Evolutionary conservation across 2,329 filamentous ascomycete species (phyloP).

Genomic region (Monosporascus sp.): DNA sequence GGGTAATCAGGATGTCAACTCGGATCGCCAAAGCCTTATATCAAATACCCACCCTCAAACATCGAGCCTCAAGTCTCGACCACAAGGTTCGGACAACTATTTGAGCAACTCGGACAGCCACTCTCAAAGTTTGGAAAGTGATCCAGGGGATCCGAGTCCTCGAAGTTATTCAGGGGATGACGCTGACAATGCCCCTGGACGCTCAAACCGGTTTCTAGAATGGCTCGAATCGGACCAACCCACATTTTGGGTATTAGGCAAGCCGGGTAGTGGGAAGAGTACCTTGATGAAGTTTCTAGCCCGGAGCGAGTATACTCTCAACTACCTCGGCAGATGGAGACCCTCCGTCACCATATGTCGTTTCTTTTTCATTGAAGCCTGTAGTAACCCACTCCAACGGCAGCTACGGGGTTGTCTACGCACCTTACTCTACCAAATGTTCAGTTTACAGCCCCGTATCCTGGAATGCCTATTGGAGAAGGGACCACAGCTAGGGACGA

Average conservation of each 20-base stretch:
- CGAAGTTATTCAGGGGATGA: too few relatives aligned
- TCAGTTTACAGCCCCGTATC: not conserved
- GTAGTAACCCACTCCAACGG: slow-evolving; percentile 5
- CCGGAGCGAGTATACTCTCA: not conserved
- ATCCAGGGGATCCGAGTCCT: too few relatives aligned
- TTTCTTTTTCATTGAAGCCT: slow-evolving; percentile 9
- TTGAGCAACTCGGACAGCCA: not conserved
- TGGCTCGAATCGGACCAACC: slow-evolving; percentile 7
- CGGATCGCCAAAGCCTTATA: too few relatives aligned
- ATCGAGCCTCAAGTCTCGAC: too few relatives aligned
- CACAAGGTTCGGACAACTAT: too few relatives aligned
- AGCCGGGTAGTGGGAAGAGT: slow-evolving; percentile 15
- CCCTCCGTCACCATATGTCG: slow-evolving; percentile 1
- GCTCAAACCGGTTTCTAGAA: not conserved
- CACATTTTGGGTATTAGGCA: slow-evolving; percentile 15
- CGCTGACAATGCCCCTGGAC: not conserved
- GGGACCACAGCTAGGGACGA: not conserved
- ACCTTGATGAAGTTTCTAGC: slow-evolving; percentile 10
- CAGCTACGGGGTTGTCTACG: slow-evolving; percentile 7
- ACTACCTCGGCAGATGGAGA: slow-evolving; percentile 1
- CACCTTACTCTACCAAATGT: slow-evolving; percentile 6
- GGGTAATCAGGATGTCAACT: too few relatives aligned
- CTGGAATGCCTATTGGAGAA: slow-evolving; percentile 1
- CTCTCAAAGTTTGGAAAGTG: not conserved
- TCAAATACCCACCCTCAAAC: too few relatives aligned